Evolutionary conservation across 2,329 filamentous ascomycete genomes (phyloP).

Genomic region (Lasiodiplodia citricola): DNA sequence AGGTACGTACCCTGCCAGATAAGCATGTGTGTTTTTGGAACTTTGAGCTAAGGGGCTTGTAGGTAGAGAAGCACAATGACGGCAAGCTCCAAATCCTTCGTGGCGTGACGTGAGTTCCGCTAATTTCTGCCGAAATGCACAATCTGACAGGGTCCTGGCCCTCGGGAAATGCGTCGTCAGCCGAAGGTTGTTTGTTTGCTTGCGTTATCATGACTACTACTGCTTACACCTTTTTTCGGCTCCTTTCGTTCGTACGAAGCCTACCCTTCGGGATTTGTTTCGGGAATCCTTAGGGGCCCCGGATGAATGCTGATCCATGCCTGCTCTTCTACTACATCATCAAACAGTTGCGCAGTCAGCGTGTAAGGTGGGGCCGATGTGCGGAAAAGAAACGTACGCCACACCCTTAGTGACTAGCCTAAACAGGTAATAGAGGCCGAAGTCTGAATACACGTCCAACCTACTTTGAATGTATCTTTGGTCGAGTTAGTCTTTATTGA

Average conservation of each 20-base stretch:
- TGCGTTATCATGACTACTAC: neutral
- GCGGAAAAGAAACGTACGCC: neutral
- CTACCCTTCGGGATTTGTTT: neutral
- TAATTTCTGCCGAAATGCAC: neutral
- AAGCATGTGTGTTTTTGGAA: neutral
- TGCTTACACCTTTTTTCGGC: neutral
- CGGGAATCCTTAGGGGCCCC: neutral
- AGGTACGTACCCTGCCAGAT: neutral
- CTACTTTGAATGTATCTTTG: slow-evolving; percentile 1
- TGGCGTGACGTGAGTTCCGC: neutral
- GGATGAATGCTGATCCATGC: neutral
- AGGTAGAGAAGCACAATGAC: neutral
- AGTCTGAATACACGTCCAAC: neutral
- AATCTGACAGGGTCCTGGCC: too few species aligned
- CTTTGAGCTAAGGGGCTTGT: too few species aligned
- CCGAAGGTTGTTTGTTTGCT: neutral
- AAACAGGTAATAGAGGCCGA: neutral
- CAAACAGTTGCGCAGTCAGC: neutral
- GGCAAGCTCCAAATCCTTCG: neutral
- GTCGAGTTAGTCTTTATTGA: neutral
- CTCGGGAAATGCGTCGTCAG: neutral
- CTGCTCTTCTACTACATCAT: neutral
- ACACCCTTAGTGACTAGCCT: neutral
- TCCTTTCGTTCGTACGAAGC: neutral
- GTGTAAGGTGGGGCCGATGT: neutral